Evolutionary conservation across 352 stramenopile genomes (phyloP).

Genomic region (Elongisporangium anandrum): DNA sequence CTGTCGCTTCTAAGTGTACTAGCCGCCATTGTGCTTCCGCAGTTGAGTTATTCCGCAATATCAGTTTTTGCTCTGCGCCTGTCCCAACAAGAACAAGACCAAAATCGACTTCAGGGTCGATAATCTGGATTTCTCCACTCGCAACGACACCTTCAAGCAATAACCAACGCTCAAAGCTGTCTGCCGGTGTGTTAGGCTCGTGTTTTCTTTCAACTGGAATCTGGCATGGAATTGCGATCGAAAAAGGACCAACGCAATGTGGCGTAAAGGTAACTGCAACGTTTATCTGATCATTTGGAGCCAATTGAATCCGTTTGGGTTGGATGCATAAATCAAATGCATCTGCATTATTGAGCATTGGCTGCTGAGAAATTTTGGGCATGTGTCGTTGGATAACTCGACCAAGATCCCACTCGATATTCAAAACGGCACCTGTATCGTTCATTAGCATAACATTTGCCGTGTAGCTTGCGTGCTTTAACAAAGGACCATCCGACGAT

Average conservation of each 20-base stretch:
- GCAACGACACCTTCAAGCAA: conserved; percentile 45
- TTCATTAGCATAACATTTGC: conserved; percentile 21
- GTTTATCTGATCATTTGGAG: conserved; percentile 8
- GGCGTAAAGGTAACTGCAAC: conserved; percentile 38
- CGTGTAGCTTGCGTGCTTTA: conserved; percentile 7
- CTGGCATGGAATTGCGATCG: conserved; percentile 32
- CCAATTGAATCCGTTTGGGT: conserved; percentile 5
- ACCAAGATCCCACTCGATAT: conserved; percentile 27
- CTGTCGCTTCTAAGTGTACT: conserved; percentile 29
- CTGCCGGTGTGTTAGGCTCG: background rate
- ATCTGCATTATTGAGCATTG: background rate
- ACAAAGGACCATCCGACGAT: background rate
- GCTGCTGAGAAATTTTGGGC: background rate
- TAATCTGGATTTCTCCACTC: conserved; percentile 34
- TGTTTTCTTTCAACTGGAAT: conserved; percentile 13
- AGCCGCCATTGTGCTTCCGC: conserved; percentile 39
- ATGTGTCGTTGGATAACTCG: background rate
- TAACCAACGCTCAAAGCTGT: conserved; percentile 41
- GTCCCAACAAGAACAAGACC: conserved; percentile 61
- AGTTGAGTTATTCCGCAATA: conserved; percentile 23
- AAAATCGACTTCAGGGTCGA: conserved; percentile 61
- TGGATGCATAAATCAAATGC: background rate
- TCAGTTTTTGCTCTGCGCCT: conserved; percentile 29
- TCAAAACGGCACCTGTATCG: conserved; percentile 21
- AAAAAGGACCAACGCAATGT: conserved; percentile 34